Evolutionary conservation across 805 yeast species (phyloP), one percentile per base, ranked within the genome.

Genomic region (fission yeast (Schizosaccharomyces pombe)): DNA sequence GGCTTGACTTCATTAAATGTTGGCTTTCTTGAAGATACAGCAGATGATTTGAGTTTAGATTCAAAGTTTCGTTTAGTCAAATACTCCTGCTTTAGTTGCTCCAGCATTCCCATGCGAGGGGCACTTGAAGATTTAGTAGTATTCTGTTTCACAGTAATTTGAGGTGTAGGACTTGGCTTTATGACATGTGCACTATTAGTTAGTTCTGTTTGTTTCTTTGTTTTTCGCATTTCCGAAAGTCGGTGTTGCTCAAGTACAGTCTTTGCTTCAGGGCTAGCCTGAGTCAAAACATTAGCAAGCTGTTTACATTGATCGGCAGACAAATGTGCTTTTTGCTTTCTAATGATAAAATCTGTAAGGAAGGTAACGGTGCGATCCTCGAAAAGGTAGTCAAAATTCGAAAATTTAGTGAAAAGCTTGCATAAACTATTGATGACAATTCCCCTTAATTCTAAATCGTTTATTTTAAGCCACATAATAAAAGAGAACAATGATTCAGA

Each of bases 221-320:
- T 43, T 24, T 43, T 19, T 8, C 30, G 28, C 8, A 29, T 30
- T 43, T 43, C 49, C 11, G 30, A 16, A 43, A 26, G 30, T 5
- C 30, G 28, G 11, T 43, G 19, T 43, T 26, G 9, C 19, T 43
- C 49, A 19, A 43, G 26, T 1, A 43, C 14, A 8, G 9, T 26
- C 14, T 43, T 43, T 22, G 49, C 49, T 30, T 43, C 30, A 43
- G 30, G 28, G 26, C 49, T 43, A 5, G 49, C 30, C 26, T 43
- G 49, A 19, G 8, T 24, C 9, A 43, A 16, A 19, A 43, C 49
- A 5, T 26, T 30, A 3, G 49, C 49, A n/a, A 43, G 49, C 16
- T 30, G 49, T 8, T 43, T 43, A 24, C 49, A 43, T 26, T 43
- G 49, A n/a, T 43, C 49, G 14, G 49, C 49, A n/a, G 49, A 43